Evolutionary conservation across 345 rosid genomes (phyloP), one percentile per base, ranked within the genome.

Genomic region (Trapa bicornis): DNA sequence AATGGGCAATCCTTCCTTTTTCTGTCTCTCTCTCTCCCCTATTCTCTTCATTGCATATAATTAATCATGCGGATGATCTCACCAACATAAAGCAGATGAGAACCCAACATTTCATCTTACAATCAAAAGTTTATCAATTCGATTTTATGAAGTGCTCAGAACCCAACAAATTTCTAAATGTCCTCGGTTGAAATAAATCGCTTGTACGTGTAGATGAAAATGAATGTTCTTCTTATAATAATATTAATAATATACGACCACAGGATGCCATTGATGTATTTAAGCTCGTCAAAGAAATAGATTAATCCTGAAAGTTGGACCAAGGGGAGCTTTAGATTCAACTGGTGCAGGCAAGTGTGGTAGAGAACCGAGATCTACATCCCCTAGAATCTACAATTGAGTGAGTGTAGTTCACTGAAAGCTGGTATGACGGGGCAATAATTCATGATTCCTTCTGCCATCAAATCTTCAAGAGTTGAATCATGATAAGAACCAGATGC

Each of bases 401-500:
- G 33, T 22, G 29, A 22, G 29, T 22, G 29, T 65, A 73, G 79
- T 74, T 71, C 67, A 39, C 70, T 72, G 65, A 68, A 71, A 73
- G 69, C 58, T 71, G 45, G 61, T 66, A 41, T 41, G 43, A 61
- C 68, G 75, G 33, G 39, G 75, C 82, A 77, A 83, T 76, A 80
- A 81, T 74, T 76, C 79, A 76, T 60, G 67, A 67, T 54, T 69
- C 69, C 79, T 82, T 76, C 74, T 71, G 78, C 80, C 80, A 80
- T 83, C 78, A 74, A 69, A 64, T 74, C 45, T 1, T 33, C 58
- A 50, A 71, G 64, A 71, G 67, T 68, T 75, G 38, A 56, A 42
- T 33, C 37, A 65, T 22, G 64, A 83, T 80, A 79, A 75, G 87
- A 82, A 86, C 81, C 76, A 12, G 84, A 79, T 79, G 73, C 82